Evolutionary conservation across 2,329 filamentous ascomycete genomes (phyloP).

Genomic region (Sordariomycetes sp.): DNA sequence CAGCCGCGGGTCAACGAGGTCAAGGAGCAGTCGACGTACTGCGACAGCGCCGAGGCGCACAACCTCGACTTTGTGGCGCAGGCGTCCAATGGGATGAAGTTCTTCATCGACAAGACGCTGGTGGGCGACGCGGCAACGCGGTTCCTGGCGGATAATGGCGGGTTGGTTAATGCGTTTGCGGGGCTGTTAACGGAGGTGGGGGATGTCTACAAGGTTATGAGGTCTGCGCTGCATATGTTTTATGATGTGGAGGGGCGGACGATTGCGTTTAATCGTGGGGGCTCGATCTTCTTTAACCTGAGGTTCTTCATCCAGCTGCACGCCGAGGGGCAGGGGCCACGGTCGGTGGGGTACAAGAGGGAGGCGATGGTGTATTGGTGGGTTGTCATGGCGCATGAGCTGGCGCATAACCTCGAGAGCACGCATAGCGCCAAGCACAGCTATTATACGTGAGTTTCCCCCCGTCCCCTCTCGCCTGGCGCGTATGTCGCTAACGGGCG

Average conservation of each 20-base stretch:
- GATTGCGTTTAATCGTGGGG: slow-evolving; percentile 83
- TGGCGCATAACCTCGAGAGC: slow-evolving; percentile 82
- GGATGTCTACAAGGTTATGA: slow-evolving; percentile 57
- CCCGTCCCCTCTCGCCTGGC: background rate
- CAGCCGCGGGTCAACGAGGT: slow-evolving; percentile 59
- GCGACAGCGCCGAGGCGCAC: slow-evolving; percentile 62
- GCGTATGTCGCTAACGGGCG: slow-evolving; percentile 9
- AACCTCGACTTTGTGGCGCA: slow-evolving; percentile 61
- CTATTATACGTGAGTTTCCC: slow-evolving; percentile 56
- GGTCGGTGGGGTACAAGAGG: slow-evolving; percentile 29
- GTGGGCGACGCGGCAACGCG: slow-evolving; percentile 21
- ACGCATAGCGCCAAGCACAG: slow-evolving; percentile 69
- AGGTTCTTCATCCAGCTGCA: slow-evolving; percentile 78
- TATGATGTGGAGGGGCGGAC: slow-evolving; percentile 67
- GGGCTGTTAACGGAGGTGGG: slow-evolving; percentile 55
- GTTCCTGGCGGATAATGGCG: slow-evolving; percentile 50
- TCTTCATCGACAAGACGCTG: slow-evolving; percentile 53
- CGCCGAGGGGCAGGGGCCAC: slow-evolving; percentile 16
- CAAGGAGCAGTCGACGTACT: slow-evolving; percentile 76
- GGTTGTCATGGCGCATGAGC: slow-evolving; percentile 88
- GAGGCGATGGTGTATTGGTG: slow-evolving; percentile 83
- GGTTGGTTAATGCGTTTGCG: slow-evolving; percentile 56
- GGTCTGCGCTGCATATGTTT: slow-evolving; percentile 68
- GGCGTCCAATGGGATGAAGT: slow-evolving; percentile 56
- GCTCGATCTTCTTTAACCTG: slow-evolving; percentile 88